phyloP scores from a whole-genome alignment of 192 early-diverging fungal species.

The Podila epigama region DNA sequence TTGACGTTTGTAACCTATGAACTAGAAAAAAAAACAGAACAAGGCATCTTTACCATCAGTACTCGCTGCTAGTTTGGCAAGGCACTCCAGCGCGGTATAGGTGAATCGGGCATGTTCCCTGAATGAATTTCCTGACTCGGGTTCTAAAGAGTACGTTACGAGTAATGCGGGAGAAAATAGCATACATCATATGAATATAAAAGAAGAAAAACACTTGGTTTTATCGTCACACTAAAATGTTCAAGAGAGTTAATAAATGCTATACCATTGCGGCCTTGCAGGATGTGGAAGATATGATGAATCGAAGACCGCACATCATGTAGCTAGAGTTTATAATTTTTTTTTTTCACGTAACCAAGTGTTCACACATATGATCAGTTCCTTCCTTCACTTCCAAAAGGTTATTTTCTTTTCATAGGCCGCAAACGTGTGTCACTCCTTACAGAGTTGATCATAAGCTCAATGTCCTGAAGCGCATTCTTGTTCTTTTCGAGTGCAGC shows the following conservation, averaged over 20 bases:
- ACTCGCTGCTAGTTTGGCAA: constrained; percentile 22
- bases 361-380: too few species aligned
- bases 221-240: too few species aligned
- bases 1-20: background rate
- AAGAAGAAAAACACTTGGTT: too few species aligned
- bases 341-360: too few species aligned
- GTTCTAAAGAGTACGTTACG: constrained; percentile 10
- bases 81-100: constrained; percentile 28
- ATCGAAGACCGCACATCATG: constrained; percentile 43
- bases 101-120: constrained; percentile 41
- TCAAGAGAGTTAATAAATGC: too few species aligned
- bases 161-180: background rate
- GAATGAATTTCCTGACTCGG: constrained; percentile 14
- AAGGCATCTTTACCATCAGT: constrained; percentile 15
- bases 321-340: background rate
- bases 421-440: too few species aligned
- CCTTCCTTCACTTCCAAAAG: too few species aligned
- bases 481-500: constrained; percentile 28
- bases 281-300: constrained; percentile 33
- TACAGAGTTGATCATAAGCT: constrained; percentile 50
- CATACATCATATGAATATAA: too few species aligned
- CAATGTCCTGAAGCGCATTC: constrained; percentile 26
- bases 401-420: too few species aligned
- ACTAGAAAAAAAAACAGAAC: background rate
- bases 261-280: constrained; percentile 42